Base-by-base conservation (phyloP, 441 rosid genomes). In the Pelargonium myrrhifolium region DNA sequence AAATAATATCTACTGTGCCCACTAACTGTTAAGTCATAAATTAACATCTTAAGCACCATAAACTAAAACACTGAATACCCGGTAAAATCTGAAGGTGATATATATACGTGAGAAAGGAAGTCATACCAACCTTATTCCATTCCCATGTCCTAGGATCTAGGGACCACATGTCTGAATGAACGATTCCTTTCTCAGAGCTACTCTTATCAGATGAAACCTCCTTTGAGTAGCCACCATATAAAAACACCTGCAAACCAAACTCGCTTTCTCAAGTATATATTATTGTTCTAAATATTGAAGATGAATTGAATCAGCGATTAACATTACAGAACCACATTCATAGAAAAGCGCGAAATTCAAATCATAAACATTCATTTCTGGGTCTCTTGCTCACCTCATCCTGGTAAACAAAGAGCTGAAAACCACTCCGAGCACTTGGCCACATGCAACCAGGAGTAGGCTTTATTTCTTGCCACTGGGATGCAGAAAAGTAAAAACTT, bases 71-170 rank as follows among this genome's bases (percentile, higher is more conserved):
- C 21, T 56, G 62, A 56, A 21, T 5, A 35, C 39, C 39, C 39
- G 6, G 22, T 20, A 20, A 56, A 26, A 21, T 56, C 31, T 20
- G 11, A 56, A 21, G 12, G 21, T 21, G n/a, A n/a, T 11, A 45
- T 45, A 11, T 45, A 45, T 45, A 45, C 22, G 1, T 31, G 42
- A 40, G 45, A 65, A 64, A 53, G 67, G 28, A 67, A 65, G 31
- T 68, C 47, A 67, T 62, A 78, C 82, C 49, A 74, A 90, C 99
- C 95, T 93, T 93, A 81, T 83, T 93, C 99, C 99, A 93, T 80
- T 93, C 97, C 99, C 99, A 91, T 56, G 93, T 89, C 85, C 86
- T 84, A 60, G 99, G 97, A 80, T 93, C 99, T 71, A 93, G 96
- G 31, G 93, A 89, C 96, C 97, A 93, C 89, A 93, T 76, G 76